Conservation (phyloP, 805 yeast species). For the Spencermartinsiella europaea region DNA sequence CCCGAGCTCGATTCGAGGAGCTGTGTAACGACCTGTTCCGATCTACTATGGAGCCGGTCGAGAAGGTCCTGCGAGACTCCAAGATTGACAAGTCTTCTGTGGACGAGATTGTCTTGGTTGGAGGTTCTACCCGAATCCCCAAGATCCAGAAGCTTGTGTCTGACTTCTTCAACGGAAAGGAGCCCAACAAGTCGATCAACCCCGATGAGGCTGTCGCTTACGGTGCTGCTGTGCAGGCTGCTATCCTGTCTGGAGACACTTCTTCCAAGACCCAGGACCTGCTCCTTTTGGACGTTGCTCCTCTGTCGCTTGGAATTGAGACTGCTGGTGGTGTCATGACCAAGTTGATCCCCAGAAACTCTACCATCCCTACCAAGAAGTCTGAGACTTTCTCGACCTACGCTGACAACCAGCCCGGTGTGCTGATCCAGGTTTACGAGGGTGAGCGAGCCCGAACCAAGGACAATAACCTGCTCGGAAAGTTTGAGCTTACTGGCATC, state of each 20-base stretch:
- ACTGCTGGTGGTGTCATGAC: conserved; percentile 99
- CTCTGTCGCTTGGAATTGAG: conserved; percentile 95
- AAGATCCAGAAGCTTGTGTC: conserved; percentile 92
- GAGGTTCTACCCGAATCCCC: conserved; percentile 99
- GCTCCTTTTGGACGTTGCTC: conserved; percentile 93
- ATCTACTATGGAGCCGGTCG: conserved; percentile 91
- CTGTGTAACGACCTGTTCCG: conserved; percentile 91
- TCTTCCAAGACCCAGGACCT: conserved; percentile 95
- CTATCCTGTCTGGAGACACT: conserved; percentile 92
- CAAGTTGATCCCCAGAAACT: conserved; percentile 96
- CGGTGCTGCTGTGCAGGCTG: conserved; percentile 99
- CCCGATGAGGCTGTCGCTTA: conserved; percentile 99
- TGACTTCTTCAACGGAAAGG: conserved; percentile 96
- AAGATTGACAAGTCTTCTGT: conserved; percentile 85
- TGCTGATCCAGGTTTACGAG: conserved; percentile 91
- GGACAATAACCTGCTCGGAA: conserved; percentile 95
- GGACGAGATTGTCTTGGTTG: conserved; percentile 89
- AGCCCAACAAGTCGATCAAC: conserved; percentile 94
- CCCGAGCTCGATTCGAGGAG: conserved; percentile 98
- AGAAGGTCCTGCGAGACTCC: conserved; percentile 87
- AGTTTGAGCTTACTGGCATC: conserved; percentile 92
- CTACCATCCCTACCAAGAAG: conserved; percentile 96
- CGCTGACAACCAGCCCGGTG: conserved; percentile 99
- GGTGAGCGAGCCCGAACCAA: conserved; percentile 97
- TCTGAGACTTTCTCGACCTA: conserved; percentile 95